Evolutionary conservation across 1,139 yeast genomes (phyloP).

Genomic region (Candida glucosophila): DNA sequence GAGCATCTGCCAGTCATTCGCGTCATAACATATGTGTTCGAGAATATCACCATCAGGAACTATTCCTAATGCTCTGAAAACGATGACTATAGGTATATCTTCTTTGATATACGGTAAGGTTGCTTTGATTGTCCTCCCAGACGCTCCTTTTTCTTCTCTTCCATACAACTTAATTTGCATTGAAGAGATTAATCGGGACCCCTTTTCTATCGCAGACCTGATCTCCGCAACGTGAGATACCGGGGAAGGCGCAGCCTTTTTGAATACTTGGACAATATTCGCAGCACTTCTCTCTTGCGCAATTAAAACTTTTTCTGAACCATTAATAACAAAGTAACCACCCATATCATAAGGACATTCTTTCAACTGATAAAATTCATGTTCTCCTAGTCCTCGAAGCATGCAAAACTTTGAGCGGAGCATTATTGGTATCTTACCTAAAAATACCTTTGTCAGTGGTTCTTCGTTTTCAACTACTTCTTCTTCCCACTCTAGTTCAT

Average conservation of each 20-base stretch:
- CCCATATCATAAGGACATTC: conserved; percentile 99
- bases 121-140: conserved; percentile 83
- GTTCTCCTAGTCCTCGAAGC: conserved; percentile 85
- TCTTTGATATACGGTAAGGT: conserved; percentile 93
- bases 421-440: conserved; percentile 98
- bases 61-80: conserved; percentile 94
- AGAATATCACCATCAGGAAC: conserved; percentile 98
- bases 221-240: conserved; percentile 95
- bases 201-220: conserved; percentile 93
- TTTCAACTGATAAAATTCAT: conserved; percentile 87
- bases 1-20: conserved; percentile 98
- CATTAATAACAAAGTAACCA: conserved; percentile 96
- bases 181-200: conserved; percentile 87
- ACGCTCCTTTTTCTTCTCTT: conserved; percentile 66
- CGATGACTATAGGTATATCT: conserved; percentile 93
- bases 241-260: conserved; percentile 96
- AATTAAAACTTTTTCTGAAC: conserved; percentile 94
- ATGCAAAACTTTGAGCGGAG: conserved; percentile 93
- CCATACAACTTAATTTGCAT: conserved; percentile 91
- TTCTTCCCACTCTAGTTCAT: conserved; percentile 68
- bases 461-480: conserved; percentile 48
- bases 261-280: conserved; percentile 95
- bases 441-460: conserved; percentile 64
- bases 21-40: conserved; percentile 96
- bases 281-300: conserved; percentile 99